Percentiles rank a stretch among this genome's conserved stretches.
These are phyloP conservation scores for Cladophialophora carrionii DNA, from an alignment of 2,329 filamentous ascomycete species.

Conservation along the genomic window DNA sequence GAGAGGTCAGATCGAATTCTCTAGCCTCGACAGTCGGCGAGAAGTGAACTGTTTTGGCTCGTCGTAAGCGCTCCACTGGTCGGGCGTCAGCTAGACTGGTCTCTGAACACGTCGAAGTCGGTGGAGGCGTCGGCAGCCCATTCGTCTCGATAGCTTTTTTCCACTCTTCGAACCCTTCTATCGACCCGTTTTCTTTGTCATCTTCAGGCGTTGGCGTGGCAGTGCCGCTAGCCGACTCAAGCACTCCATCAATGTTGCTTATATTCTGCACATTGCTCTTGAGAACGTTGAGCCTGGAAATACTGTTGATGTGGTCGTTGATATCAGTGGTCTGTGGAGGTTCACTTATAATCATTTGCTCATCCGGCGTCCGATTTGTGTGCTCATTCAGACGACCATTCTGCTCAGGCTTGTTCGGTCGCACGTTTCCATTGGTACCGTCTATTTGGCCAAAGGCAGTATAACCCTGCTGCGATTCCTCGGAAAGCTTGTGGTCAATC, in stretches of 20 bases:
- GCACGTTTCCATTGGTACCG: conserved; percentile 60
- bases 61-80: conserved; percentile 29
- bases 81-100: conserved; percentile 32
- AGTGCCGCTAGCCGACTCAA: conserved; percentile 30
- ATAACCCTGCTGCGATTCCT: conserved; percentile 48
- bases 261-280: conserved; percentile 36
- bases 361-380: conserved; percentile 40
- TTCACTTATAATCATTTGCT: conserved; percentile 67
- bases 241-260: conserved; percentile 35
- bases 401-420: conserved; percentile 55
- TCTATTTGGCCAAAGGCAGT: background rate
- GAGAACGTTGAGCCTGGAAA: conserved; percentile 25
- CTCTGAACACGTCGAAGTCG: conserved; percentile 38
- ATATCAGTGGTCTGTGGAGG: conserved; percentile 26
- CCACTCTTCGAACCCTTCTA: conserved; percentile 38
- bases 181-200: conserved; percentile 30
- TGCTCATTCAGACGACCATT: conserved; percentile 12
- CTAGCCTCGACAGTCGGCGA: conserved; percentile 68
- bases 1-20: conserved; percentile 53
- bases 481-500: conserved; percentile 70
- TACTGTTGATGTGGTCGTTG: conserved; percentile 19
- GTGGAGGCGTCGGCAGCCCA: conserved; percentile 38
- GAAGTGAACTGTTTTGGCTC: conserved; percentile 69
- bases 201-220: conserved; percentile 27
- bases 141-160: conserved; percentile 36